Evolutionary conservation across 192 early-diverging fungal species (phyloP), one percentile per base, ranked within the genome.

Genomic region (Coemansia sp.): DNA sequence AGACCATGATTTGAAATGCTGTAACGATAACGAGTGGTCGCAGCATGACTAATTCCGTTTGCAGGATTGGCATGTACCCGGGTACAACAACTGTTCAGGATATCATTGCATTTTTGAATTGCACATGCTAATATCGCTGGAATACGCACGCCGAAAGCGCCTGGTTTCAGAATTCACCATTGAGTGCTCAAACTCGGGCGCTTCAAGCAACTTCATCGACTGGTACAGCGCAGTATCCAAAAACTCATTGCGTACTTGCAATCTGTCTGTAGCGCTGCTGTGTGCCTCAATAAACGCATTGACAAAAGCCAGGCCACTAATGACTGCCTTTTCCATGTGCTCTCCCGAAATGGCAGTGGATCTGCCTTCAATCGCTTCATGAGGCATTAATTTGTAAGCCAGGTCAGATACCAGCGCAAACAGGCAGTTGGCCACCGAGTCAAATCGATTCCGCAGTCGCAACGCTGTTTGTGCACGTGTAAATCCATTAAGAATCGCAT

Each of bases 221-320:
- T 67, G 58, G 38, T 73, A 79, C 18, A 79, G 57, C 9, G 76
- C 54, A 0, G 76, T 79, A 50, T 73, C 76, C 5, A 79, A 61
- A 8, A 79, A 25, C 42, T 79, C 76, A 7, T 61, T 66, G 25
- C 76, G 70, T 26, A 79, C 25, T 11, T 70, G 37, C 46, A 79
- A 70, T 12, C 76, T 56, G 14, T 61, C 58, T 2, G 63, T 67
- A 0, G n/a, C 51, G 4, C 47, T 21, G 2, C 44, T 23, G 36
- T 73, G 70, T 0, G 76, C 76, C 5, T 66, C 66, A 20, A 73
- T 56, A 36, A 79, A 28, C 25, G 76, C 63, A 48, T 79, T 79
- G 14, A 68, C 63, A 56, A 79, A 57, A 11, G 54, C 60, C 26
- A 79, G 23, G 0, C 67, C 70, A 23, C 70, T 69, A 25, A 11